Conservation (phyloP, 2,329 filamentous ascomycete species). For the Moelleriella libera region DNA sequence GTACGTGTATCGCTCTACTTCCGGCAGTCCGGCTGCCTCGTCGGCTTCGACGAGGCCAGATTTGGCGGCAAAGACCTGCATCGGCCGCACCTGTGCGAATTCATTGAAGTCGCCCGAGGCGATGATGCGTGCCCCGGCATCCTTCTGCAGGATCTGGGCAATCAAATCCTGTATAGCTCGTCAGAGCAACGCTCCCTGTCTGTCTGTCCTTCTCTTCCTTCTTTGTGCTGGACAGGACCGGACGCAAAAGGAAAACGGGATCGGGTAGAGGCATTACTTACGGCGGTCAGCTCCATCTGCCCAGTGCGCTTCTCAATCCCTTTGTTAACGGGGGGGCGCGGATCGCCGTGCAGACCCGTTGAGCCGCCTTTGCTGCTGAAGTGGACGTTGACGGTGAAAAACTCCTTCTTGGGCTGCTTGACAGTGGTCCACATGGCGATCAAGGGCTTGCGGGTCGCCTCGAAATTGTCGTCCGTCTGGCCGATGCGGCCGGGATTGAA, state of each 20-base stretch:
- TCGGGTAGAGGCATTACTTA: conserved; percentile 16
- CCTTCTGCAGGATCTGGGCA: conserved; percentile 37
- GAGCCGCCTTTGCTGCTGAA: conserved; percentile 53
- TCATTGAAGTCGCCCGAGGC: conserved; percentile 61
- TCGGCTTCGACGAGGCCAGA: conserved; percentile 49
- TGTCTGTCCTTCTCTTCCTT: too few species aligned
- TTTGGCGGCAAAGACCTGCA: conserved; percentile 35
- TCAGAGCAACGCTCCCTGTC: too few species aligned
- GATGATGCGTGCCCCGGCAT: conserved; percentile 43
- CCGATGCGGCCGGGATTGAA: conserved; percentile 59
- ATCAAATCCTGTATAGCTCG: conserved; percentile 31
- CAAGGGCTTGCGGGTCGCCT: conserved; percentile 49
- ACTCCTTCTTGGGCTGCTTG: conserved; percentile 32
- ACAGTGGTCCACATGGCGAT: conserved; percentile 50
- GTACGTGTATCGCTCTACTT: conserved; percentile 54
- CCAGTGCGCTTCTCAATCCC: conserved; percentile 40
- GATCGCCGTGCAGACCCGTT: conserved; percentile 49
- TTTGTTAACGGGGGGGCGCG: conserved; percentile 51
- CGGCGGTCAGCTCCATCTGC: conserved; percentile 45
- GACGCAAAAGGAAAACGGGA: too few species aligned
- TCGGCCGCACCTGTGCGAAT: conserved; percentile 47
- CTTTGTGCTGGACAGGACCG: too few species aligned
- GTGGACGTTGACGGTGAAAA: conserved; percentile 63
- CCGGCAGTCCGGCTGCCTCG: conserved; percentile 35
- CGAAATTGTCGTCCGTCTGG: conserved; percentile 45